Percentiles rank a stretch among this genome's conserved stretches.
Evolutionary conservation across 2,329 filamentous ascomycete species (phyloP).

Genomic region (Tolypocladium tropicale): DNA sequence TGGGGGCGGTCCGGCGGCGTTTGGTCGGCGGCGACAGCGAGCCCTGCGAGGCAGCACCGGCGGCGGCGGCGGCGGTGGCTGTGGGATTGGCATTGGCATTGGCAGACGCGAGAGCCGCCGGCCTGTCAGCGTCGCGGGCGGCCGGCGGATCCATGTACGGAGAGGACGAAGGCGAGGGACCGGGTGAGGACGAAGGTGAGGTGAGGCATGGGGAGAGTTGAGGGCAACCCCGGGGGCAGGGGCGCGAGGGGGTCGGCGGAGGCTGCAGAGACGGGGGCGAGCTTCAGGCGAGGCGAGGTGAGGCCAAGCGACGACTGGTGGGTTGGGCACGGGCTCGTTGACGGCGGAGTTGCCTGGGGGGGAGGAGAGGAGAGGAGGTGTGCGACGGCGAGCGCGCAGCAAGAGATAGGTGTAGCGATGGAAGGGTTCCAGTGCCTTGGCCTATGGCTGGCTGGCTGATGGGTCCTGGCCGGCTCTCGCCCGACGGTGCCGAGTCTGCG

Average conservation of each 20-base stretch:
- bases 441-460: neutral
- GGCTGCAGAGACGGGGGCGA: neutral
- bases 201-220: slow-evolving; percentile 7
- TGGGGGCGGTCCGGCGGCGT: slow-evolving; percentile 18
- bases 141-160: slow-evolving; percentile 7
- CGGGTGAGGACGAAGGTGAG: neutral
- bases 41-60: slow-evolving; percentile 3
- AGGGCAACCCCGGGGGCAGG: neutral
- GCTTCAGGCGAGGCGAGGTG: neutral
- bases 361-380: slow-evolving; percentile 1
- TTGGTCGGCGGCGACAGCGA: slow-evolving; percentile 15
- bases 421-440: neutral
- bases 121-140: slow-evolving; percentile 4
- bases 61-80: neutral
- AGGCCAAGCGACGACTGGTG: neutral
- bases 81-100: neutral
- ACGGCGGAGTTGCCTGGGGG: neutral
- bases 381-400: neutral
- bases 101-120: slow-evolving; percentile 2
- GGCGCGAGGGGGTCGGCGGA: neutral
- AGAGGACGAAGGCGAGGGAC: slow-evolving; percentile 1
- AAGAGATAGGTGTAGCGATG: neutral
- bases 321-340: neutral
- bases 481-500: slow-evolving; percentile 6
- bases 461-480: slow-evolving; percentile 6